phyloP scores from a whole-genome alignment of 2,329 filamentous ascomycete species.

The Ceratocystis alfenasii region DNA sequence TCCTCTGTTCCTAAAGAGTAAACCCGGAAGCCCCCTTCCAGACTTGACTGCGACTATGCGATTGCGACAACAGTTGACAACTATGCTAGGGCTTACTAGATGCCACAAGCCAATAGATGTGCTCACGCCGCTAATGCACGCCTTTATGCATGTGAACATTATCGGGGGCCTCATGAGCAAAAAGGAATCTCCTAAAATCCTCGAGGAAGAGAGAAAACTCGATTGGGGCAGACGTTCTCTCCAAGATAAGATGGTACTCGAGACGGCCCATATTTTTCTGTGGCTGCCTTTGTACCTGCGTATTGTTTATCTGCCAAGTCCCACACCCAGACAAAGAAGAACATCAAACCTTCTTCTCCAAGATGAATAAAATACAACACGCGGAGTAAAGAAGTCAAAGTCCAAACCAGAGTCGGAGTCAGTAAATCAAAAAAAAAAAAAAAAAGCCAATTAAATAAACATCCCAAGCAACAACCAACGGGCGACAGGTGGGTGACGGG shows the following conservation, averaged over 20 bases:
- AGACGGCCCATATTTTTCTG: background rate
- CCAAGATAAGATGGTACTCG: background rate
- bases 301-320: background rate
- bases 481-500: too few species aligned
- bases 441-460: too few species aligned
- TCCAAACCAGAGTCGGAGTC: background rate
- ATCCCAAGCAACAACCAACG: too few species aligned
- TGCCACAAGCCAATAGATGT: background rate
- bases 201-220: background rate
- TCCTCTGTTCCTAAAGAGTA: background rate
- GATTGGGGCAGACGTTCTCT: background rate
- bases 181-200: background rate
- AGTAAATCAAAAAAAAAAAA: background rate
- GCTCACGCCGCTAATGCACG: conserved; percentile 4
- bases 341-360: background rate
- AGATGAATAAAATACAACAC: background rate
- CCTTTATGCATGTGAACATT: conserved; percentile 9
- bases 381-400: background rate
- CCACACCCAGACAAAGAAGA: background rate
- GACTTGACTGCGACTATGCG: background rate
- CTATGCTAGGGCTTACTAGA: background rate
- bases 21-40: too few species aligned
- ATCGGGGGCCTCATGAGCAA: background rate
- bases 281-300: background rate
- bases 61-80: background rate